Percentiles rank a stretch among this genome's conserved stretches.
These are phyloP conservation scores for Seminavis robusta DNA, from an alignment of 108 stramenopile species.

Conservation along the genomic window DNA sequence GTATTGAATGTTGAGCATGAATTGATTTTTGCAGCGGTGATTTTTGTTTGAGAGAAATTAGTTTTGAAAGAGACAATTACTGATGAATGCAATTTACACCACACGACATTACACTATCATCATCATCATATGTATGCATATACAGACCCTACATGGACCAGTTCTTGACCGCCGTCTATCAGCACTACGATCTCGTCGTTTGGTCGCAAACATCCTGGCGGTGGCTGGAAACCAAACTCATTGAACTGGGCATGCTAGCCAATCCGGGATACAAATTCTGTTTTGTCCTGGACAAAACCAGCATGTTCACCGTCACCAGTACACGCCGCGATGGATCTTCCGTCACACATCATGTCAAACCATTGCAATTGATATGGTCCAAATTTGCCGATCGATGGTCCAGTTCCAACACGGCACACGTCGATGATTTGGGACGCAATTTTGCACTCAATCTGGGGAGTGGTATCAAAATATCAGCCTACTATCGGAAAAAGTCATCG, in stretches of 20 bases:
- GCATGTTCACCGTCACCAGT: slow-evolving; percentile 87
- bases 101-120: neutral
- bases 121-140: slow-evolving; percentile 12
- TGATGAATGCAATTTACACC: slow-evolving; percentile 1
- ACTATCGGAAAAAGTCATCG: slow-evolving; percentile 60
- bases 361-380: slow-evolving; percentile 95
- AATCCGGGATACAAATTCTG: slow-evolving; percentile 84
- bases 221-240: slow-evolving; percentile 95
- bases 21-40: neutral
- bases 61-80: too few species aligned
- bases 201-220: slow-evolving; percentile 97
- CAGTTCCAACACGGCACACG: slow-evolving; percentile 85
- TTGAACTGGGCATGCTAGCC: slow-evolving; percentile 88
- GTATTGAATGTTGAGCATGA: neutral
- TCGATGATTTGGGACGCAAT: slow-evolving; percentile 92
- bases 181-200: slow-evolving; percentile 89
- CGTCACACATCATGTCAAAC: slow-evolving; percentile 86
- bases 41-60: neutral
- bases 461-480: slow-evolving; percentile 77
- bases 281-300: slow-evolving; percentile 95
- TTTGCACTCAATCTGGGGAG: slow-evolving; percentile 87
- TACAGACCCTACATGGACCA: slow-evolving; percentile 90
- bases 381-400: slow-evolving; percentile 90
- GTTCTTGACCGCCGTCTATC: slow-evolving; percentile 77
- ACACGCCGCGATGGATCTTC: slow-evolving; percentile 59